Percentiles rank a stretch among this genome's conserved stretches.
phyloP scores from a whole-genome alignment of 129 eudicot genomes.

The Flaveria trinervia region DNA sequence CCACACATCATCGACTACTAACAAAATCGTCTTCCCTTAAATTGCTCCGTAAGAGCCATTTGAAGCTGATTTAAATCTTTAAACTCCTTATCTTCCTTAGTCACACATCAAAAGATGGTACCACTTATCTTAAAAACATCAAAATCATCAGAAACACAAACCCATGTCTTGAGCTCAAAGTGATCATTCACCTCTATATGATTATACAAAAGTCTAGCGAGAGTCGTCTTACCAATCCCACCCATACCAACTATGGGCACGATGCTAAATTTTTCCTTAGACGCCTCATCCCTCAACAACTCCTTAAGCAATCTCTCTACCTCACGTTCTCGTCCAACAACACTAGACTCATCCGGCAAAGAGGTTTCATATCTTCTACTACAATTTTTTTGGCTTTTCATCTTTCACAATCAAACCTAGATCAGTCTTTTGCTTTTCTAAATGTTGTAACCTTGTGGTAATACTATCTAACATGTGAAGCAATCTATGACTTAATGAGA shows the following conservation, averaged over 20 bases:
- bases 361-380: slow-evolving; percentile 24
- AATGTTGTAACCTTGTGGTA: slow-evolving; percentile 4
- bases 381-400: background rate
- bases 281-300: background rate
- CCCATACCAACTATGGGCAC: background rate
- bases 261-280: no score
- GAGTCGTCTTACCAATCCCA: background rate
- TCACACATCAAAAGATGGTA: no score
- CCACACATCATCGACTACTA: no score
- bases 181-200: no score
- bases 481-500: no score
- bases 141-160: background rate
- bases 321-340: slow-evolving; percentile 42
- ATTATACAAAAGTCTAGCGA: no score
- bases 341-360: slow-evolving; percentile 21
- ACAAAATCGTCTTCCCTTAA: no score
- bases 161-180: no score
- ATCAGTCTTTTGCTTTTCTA: slow-evolving; percentile 6
- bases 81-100: no score
- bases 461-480: background rate
- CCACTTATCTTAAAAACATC: background rate
- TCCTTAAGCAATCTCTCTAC: slow-evolving; percentile 2
- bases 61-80: no score
- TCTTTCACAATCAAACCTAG: slow-evolving; percentile 21
- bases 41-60: no score